phyloP scores from a whole-genome alignment of 169 alveolate genomes.

The Plasmodium malariae region DNA sequence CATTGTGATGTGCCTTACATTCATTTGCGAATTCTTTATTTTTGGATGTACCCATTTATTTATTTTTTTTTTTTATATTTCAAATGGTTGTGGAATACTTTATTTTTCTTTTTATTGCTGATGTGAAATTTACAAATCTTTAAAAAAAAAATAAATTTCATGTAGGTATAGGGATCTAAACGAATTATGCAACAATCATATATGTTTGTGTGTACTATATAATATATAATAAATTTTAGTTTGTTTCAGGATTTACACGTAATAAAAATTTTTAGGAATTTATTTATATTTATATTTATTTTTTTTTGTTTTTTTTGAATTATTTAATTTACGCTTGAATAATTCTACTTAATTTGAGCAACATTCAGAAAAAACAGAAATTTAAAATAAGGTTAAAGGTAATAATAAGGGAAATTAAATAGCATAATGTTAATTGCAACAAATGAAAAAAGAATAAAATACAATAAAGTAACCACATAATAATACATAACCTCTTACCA shows the following conservation, averaged over 20 bases:
- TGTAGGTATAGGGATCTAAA: background rate
- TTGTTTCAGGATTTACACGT: background rate
- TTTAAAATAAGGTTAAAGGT: background rate
- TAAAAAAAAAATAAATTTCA: constrained; percentile 2
- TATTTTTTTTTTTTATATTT: constrained; percentile 2
- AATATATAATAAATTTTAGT: too few species aligned
- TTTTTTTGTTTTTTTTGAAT: background rate
- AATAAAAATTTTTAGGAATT: constrained; percentile 1
- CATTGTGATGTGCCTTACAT: background rate
- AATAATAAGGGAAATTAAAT: constrained; percentile 2
- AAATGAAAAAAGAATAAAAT: background rate
- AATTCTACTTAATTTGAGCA: constrained; percentile 13
- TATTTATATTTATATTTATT: too few species aligned
- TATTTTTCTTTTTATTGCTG: background rate
- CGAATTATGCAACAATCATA: background rate
- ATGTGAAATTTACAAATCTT: background rate
- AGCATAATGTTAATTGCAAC: background rate
- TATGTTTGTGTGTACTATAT: background rate
- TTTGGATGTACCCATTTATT: constrained; percentile 4
- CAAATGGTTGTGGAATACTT: background rate
- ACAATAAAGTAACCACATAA: too few species aligned
- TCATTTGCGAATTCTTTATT: constrained; percentile 1
- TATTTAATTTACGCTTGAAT: constrained; percentile 24
- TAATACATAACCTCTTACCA: background rate
- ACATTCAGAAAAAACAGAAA: background rate